A percentile compares a stretch with the other conserved stretches of the same genome.
Evolutionary conservation across 1,284 basidiomycete genomes (phyloP).

Genomic region (Cutaneotrichosporon sp.): DNA sequence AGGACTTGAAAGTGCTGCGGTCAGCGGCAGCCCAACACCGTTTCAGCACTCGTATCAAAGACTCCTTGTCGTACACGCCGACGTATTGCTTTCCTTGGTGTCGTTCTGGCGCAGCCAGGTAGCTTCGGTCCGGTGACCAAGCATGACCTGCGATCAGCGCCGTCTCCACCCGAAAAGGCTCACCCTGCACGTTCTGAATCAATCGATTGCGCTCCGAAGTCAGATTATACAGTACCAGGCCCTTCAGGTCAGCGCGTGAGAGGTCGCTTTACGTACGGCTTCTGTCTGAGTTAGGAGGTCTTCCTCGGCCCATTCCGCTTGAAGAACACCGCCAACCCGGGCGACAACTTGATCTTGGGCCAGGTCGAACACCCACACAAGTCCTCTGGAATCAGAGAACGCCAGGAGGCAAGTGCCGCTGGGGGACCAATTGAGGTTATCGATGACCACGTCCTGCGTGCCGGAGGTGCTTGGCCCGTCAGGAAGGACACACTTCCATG

Average conservation of each 20-base stretch:
- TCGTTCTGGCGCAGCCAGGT: slow-evolving; percentile 76
- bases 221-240: slow-evolving; percentile 76
- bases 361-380: slow-evolving; percentile 58
- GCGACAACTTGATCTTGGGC: slow-evolving; percentile 64
- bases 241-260: slow-evolving; percentile 58
- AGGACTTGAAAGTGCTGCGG: slow-evolving; percentile 75
- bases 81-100: slow-evolving; percentile 81
- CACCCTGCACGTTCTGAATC: slow-evolving; percentile 29
- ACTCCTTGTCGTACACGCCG: slow-evolving; percentile 75
- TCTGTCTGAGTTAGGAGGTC: slow-evolving; percentile 81
- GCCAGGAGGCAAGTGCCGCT: slow-evolving; percentile 79
- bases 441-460: slow-evolving; percentile 55
- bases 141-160: slow-evolving; percentile 61
- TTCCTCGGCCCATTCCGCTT: slow-evolving; percentile 79
- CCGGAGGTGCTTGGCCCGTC: slow-evolving; percentile 10
- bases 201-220: slow-evolving; percentile 60
- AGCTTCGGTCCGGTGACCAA: slow-evolving; percentile 73
- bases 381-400: slow-evolving; percentile 63
- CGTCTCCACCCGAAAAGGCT: not conserved
- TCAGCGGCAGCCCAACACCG: slow-evolving; percentile 2
- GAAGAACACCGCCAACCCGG: slow-evolving; percentile 65
- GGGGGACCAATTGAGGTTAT: slow-evolving; percentile 74
- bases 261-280: slow-evolving; percentile 61
- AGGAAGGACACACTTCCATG: slow-evolving; percentile 35
- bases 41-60: slow-evolving; percentile 67